A percentile compares a stretch with the other conserved stretches of the same genome.
phyloP scores from a whole-genome alignment of 1,139 yeast genomes.

The Magnusiomyces suaveolens region DNA sequence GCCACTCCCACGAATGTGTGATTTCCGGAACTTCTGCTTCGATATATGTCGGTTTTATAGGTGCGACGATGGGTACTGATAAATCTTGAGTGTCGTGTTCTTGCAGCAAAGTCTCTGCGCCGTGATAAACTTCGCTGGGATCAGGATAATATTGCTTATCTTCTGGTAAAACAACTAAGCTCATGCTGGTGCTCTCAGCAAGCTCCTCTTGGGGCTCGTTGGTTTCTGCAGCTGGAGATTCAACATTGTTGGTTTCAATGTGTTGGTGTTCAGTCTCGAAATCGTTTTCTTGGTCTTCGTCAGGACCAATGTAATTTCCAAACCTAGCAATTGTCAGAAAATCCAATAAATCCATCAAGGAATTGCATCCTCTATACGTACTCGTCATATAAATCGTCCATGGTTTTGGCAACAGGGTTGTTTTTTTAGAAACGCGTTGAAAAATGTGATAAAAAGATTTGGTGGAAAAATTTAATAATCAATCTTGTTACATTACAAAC shows the following conservation, averaged over 20 bases:
- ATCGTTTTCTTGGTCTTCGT: constrained; percentile 20
- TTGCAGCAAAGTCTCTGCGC: constrained; percentile 56
- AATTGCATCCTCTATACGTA: no score
- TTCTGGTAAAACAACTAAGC: constrained; percentile 36
- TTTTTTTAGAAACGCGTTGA: background rate
- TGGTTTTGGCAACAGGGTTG: constrained; percentile 14
- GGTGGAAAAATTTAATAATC: background rate
- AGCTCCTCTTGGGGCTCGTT: background rate
- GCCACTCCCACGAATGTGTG: constrained; percentile 53
- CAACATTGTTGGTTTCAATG: constrained; percentile 7
- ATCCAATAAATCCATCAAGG: background rate
- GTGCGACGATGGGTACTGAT: constrained; percentile 59
- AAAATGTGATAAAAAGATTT: background rate
- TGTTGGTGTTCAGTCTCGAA: constrained; percentile 41
- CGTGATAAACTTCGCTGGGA: constrained; percentile 38
- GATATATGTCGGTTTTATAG: constrained; percentile 39
- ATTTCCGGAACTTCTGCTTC: constrained; percentile 48
- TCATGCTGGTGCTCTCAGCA: background rate
- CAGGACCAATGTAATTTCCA: constrained; percentile 58
- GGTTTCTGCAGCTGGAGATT: background rate
- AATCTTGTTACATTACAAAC: background rate
- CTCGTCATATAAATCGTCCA: constrained; percentile 66
- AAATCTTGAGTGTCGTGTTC: constrained; percentile 46
- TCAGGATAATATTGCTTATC: constrained; percentile 39
- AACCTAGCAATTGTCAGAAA: constrained; percentile 26